Conservation (phyloP, 2,329 filamentous ascomycete genomes). For the Xylariaceae sp. region DNA sequence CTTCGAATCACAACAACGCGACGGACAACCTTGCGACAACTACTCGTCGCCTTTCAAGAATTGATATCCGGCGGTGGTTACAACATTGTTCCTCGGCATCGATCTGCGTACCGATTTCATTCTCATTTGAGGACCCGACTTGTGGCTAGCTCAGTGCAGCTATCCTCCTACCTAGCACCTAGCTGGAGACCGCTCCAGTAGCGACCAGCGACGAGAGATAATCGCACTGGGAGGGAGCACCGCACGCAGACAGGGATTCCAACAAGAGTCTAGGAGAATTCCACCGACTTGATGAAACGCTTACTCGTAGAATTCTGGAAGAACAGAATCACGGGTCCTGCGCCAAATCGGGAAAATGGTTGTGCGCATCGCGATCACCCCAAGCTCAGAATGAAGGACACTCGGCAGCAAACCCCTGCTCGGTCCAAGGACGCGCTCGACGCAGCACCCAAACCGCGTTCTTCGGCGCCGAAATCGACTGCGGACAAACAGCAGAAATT, state of each 20-base stretch:
- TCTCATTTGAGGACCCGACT: neutral
- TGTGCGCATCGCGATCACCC: constrained; percentile 4
- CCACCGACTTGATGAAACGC: neutral
- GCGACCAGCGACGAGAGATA: too few species aligned
- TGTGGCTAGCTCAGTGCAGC: neutral
- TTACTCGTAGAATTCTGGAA: neutral
- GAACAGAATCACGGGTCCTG: neutral
- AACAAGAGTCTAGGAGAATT: neutral
- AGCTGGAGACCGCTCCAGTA: too few species aligned
- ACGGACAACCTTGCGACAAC: too few species aligned
- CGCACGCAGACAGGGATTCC: too few species aligned
- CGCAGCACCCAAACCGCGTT: too few species aligned
- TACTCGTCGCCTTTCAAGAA: neutral
- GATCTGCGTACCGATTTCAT: neutral
- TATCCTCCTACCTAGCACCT: neutral
- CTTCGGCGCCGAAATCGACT: too few species aligned
- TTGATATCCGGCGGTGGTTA: neutral
- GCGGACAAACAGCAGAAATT: too few species aligned
- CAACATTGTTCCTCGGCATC: neutral
- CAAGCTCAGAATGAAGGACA: constrained; percentile 12
- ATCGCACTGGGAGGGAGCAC: too few species aligned
- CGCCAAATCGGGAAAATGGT: neutral
- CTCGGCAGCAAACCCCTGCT: neutral
- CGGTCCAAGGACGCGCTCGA: too few species aligned
- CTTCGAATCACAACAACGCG: neutral